These are phyloP conservation scores for Mycena latifolia DNA, from an alignment of 768 basidiomycete species.

Conservation along the genomic window DNA sequence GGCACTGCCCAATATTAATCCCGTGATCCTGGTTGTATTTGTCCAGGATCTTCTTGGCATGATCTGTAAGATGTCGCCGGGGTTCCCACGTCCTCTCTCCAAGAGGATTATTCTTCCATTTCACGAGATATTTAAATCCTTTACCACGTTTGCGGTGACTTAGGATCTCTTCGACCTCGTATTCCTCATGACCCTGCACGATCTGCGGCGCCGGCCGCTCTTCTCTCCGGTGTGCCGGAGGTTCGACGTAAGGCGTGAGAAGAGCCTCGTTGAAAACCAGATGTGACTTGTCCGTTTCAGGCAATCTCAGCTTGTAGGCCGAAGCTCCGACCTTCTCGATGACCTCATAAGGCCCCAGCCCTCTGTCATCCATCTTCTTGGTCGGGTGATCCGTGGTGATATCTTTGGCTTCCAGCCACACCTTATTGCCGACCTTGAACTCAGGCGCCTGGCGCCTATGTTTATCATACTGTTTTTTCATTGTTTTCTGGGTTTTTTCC, in stretches of 20 bases:
- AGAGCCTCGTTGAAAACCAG: constrained; percentile 1
- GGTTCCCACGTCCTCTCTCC: constrained; percentile 3
- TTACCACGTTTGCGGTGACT: not conserved
- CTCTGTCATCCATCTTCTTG: no score
- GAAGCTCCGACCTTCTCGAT: constrained; percentile 41
- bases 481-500: no score
- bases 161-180: no score
- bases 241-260: constrained; percentile 42
- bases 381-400: no score
- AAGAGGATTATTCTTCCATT: not conserved
- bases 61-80: not conserved
- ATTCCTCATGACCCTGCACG: no score
- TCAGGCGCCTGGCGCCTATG: not conserved
- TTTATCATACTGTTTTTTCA: no score
- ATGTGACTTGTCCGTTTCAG: constrained; percentile 29
- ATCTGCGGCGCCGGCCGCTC: no score
- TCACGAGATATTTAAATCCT: not conserved
- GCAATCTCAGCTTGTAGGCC: not conserved
- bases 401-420: no score
- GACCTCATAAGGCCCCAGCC: constrained; percentile 52
- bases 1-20: no score
- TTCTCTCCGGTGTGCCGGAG: constrained; percentile 20
- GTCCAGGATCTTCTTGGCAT: not conserved
- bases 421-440: constrained; percentile 44
- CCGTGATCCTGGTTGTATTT: not conserved